These are phyloP conservation scores for Cucumis cinereus DNA, from an alignment of 306 rosid genomes.

Conservation along the genomic window DNA sequence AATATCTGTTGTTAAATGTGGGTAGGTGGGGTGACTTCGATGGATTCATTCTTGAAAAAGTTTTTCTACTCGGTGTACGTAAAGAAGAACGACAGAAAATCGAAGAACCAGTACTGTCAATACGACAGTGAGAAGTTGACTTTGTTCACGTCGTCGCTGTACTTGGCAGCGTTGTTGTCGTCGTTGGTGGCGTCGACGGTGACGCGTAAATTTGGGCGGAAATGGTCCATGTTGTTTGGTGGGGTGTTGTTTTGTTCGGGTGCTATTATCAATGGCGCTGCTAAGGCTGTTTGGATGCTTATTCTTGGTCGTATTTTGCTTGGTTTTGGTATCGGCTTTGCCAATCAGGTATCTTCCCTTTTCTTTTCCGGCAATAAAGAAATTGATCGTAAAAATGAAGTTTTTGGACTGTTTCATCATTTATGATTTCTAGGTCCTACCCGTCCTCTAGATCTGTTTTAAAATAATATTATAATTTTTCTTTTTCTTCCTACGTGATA, in stretches of 20 bases:
- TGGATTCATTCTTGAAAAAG: slow-evolving; percentile 44
- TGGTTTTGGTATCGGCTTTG: slow-evolving; percentile 15
- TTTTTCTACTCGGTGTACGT: slow-evolving; percentile 39
- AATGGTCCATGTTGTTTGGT: slow-evolving; percentile 50
- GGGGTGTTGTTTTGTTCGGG: slow-evolving; percentile 40
- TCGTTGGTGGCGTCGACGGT: slow-evolving; percentile 53
- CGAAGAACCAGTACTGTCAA: slow-evolving; percentile 40
- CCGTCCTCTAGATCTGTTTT: not conserved
- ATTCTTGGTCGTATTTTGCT: slow-evolving; percentile 21
- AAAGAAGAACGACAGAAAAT: slow-evolving; percentile 12
- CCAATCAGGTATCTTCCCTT: slow-evolving; percentile 8
- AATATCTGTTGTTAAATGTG: not conserved
- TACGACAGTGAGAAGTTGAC: slow-evolving; percentile 45
- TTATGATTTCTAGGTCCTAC: not conserved
- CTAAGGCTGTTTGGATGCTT: slow-evolving; percentile 38
- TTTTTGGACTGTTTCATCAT: not conserved
- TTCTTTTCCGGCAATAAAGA: too few relatives aligned
- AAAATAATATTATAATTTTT: too few relatives aligned
- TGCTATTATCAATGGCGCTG: slow-evolving; percentile 49
- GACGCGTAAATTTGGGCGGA: slow-evolving; percentile 47
- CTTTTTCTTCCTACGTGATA: too few relatives aligned
- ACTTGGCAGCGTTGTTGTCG: slow-evolving; percentile 50
- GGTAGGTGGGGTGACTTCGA: slow-evolving; percentile 62
- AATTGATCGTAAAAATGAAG: not conserved
- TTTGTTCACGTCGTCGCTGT: slow-evolving; percentile 58